Evolutionary conservation across 148 eudicot genomes (phyloP).

Genomic region (Arbutus unedo): DNA sequence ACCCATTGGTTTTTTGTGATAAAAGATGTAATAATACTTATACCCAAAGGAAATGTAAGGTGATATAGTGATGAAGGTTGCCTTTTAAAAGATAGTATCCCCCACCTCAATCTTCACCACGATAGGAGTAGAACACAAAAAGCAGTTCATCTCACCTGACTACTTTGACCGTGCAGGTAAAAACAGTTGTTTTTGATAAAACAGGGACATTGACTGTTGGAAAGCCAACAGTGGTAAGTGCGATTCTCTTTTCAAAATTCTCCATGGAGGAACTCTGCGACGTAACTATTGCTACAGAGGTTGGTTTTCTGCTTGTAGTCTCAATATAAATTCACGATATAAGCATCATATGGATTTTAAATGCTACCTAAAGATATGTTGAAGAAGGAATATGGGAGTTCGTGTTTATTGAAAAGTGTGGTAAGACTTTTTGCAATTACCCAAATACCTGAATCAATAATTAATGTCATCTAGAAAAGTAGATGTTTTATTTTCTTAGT

Average conservation of each 20-base stretch:
- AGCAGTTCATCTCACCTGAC: constrained; percentile 7
- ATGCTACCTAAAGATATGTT: neutral
- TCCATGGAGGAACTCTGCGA: constrained; percentile 83
- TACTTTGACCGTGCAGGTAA: constrained; percentile 52
- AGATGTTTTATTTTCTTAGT: neutral
- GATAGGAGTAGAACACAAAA: neutral
- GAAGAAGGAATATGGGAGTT: neutral
- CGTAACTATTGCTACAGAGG: constrained; percentile 78
- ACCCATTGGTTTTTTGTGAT: neutral
- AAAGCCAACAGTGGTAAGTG: constrained; percentile 82
- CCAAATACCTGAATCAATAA: neutral
- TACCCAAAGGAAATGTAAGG: neutral
- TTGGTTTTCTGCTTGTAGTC: constrained; percentile 27
- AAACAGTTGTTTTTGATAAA: constrained; percentile 83
- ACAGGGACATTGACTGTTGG: constrained; percentile 96
- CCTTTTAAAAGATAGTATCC: neutral
- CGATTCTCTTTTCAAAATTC: constrained; percentile 66
- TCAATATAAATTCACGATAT: neutral
- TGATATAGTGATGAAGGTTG: neutral
- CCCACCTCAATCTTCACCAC: neutral
- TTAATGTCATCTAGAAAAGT: neutral
- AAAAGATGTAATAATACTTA: too few relatives aligned
- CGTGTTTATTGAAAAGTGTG: neutral
- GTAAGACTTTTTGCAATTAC: neutral
- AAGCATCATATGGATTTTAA: neutral